Conservation (phyloP, 2,329 filamentous ascomycete species). For the Cadophora gregata region DNA sequence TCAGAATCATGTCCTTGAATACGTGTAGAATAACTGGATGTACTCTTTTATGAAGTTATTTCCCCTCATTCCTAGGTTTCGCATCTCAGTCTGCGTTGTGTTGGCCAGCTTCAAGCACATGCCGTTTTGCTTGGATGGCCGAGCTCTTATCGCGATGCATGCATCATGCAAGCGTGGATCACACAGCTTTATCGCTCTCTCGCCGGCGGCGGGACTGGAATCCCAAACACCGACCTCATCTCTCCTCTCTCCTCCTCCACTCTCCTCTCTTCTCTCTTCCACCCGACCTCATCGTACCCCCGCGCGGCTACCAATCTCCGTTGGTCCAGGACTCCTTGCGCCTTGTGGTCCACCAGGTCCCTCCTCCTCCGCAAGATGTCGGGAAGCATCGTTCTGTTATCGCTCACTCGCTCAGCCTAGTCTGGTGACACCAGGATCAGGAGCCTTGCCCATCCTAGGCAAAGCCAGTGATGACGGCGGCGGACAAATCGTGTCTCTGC, state of each 20-base stretch:
- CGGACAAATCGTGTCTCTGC: slow-evolving; percentile 3
- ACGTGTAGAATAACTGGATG: slow-evolving; percentile 7
- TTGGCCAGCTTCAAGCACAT: slow-evolving; percentile 6
- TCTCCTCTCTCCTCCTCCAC: background rate
- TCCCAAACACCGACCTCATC: slow-evolving; percentile 9
- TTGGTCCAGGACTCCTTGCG: background rate
- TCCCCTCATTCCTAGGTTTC: background rate
- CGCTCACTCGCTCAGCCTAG: background rate
- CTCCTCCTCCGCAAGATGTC: slow-evolving; percentile 16
- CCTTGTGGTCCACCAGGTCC: background rate
- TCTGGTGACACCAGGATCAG: slow-evolving; percentile 27
- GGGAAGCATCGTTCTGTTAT: slow-evolving; percentile 11
- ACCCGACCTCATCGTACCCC: background rate
- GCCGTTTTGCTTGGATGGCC: background rate
- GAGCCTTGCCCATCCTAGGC: slow-evolving; percentile 13
- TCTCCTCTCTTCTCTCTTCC: background rate
- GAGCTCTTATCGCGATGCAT: slow-evolving; percentile 20
- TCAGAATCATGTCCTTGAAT: background rate
- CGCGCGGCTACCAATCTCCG: slow-evolving; percentile 8
- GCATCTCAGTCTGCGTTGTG: background rate
- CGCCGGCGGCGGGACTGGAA: background rate
- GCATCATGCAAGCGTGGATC: slow-evolving; percentile 14
- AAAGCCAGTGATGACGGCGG: slow-evolving; percentile 16
- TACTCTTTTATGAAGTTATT: background rate
- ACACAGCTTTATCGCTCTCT: slow-evolving; percentile 11